Evolutionary conservation across 495 filamentous ascomycete species (phyloP), one percentile per base, ranked within the genome.

Genomic region (Cetradonia linearis): DNA sequence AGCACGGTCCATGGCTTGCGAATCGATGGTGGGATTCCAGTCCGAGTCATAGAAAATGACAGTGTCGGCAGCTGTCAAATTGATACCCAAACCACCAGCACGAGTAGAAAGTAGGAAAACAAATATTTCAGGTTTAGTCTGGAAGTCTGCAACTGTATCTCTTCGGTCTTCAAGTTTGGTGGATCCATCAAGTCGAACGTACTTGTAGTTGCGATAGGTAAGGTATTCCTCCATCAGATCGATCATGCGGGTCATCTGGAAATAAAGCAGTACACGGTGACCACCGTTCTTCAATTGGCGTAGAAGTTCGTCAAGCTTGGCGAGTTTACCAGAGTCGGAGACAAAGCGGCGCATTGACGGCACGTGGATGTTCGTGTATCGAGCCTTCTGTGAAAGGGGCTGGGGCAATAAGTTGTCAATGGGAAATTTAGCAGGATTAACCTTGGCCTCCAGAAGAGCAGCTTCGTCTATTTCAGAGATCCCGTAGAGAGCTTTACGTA

Each of bases 211-310:
- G 65, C 93, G 86, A 75, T 96, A 97, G 4, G 93, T 97, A 44
- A 99, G 79, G 68, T 97, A 99, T 72, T 99, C 93, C 68, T 99
- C 93, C 86, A 96, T 96, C 38, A 99, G 76, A 68, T 99, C 93
- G 69, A 99, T 97, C 93, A 99, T 99, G 66, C 88, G 85, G n/a
- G 93, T 99, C 93, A 99, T 99, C 75, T 99, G 93, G 85, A 99
- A 99, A 77, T 99, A 99, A n/a, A 99, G 77, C 9, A 99, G 82
- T 20, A 99, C 93, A 67, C 93, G 91, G 67, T 99, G 93, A 48
- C 87, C 87, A 48, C 84, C 87, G 56, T 91, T 84, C 77, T 97
- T 99, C 59, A 99, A 82, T 66, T 90, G 78, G 49, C 84, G 83
- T 33, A 99, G 78, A 27, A 99, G 81, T 58, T 88, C 78, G 72